A percentile compares a stretch with the other conserved stretches of the same genome.
Conservation (phyloP, 306 rosid genomes). For the Dalbergia cochinchinensis region DNA sequence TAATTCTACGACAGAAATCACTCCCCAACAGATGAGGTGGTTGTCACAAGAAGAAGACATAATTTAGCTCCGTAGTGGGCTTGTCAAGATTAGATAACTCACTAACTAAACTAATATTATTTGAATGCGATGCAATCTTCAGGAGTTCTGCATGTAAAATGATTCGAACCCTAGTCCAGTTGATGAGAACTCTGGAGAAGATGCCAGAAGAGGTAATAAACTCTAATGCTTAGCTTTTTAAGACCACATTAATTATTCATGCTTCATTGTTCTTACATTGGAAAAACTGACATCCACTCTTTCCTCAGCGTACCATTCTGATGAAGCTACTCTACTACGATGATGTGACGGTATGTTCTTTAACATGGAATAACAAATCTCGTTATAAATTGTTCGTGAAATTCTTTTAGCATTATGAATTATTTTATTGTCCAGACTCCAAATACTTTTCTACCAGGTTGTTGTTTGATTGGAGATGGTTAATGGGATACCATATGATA, state of each 20-base stretch:
- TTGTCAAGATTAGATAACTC: not conserved
- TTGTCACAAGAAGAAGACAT: constrained; percentile 14
- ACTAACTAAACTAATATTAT: constrained; percentile 28
- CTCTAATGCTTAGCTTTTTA: constrained; percentile 37
- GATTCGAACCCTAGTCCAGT: constrained; percentile 95
- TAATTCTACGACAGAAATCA: constrained; percentile 77
- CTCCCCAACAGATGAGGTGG: constrained; percentile 95
- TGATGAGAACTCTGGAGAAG: constrained; percentile 96
- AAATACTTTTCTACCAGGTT: constrained; percentile 16
- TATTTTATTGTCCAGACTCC: constrained; percentile 10
- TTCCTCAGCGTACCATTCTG: constrained; percentile 85
- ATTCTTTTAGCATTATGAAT: constrained; percentile 7
- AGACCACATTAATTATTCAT: not conserved
- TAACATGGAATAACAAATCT: constrained; percentile 18
- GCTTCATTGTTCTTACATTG: constrained; percentile 7
- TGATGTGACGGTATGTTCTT: constrained; percentile 78
- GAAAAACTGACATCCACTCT: constrained; percentile 38
- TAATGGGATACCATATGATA: not conserved
- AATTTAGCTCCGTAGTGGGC: not conserved
- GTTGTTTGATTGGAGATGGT: constrained; percentile 37
- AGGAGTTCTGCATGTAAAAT: constrained; percentile 99
- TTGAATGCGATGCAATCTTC: constrained; percentile 38
- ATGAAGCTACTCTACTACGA: constrained; percentile 95
- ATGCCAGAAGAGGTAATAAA: constrained; percentile 91
- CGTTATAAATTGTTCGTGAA: constrained; percentile 1